Base-by-base conservation (phyloP, 2,329 filamentous ascomycete species). In the Colletotrichum costaricense region DNA sequence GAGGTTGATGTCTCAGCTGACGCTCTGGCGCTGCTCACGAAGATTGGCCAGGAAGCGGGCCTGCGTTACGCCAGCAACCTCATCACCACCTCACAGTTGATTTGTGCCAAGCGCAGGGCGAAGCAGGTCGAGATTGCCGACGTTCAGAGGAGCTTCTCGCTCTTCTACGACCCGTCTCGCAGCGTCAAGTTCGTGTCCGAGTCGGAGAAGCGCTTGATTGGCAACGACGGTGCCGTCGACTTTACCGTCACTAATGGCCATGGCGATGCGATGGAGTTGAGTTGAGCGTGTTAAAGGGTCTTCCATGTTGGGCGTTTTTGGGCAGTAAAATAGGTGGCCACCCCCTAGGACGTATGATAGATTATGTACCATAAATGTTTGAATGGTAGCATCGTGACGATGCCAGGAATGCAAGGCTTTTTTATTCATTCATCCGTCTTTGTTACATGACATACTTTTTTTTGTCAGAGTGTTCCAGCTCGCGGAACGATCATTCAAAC, bases 21-120 rank as follows among this genome's bases (percentile, higher is more conserved):
- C 81, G 96, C 97, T 0, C 89, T 99, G 14, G 95, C 95, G 1
- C 89, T 99, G 16, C 90, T 99, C 49, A 97, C 97, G 75, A 98
- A 98, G 87, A 97, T 98, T 78, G 97, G 95, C 35, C 90, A 95
- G 79, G 97, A 99, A 83, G 93, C 95, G 1, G 96, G 96, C 28
- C 88, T 99, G 63, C 90, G 97, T 77, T 99, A 99, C 81, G 96
- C 95, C n/a, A 97, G 95, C 86, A 98, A 99, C 82, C 92, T 99
- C 69, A 98, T 99, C 84, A 97, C 94, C 26, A 98, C 97, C 2
- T 97, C 95, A 5, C 93, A 97, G 82, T 89, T 99, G 57, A 89
- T 98, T 63, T 92, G 91, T 75, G 92, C 94, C 79, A 98, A 98
- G 89, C 91, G 95, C 76, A 93, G 92, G 79, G 93, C 93, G 19